Evolutionary conservation across 2,329 filamentous ascomycete species (phyloP).

Genomic region (Byssoonygena ceratinophila): DNA sequence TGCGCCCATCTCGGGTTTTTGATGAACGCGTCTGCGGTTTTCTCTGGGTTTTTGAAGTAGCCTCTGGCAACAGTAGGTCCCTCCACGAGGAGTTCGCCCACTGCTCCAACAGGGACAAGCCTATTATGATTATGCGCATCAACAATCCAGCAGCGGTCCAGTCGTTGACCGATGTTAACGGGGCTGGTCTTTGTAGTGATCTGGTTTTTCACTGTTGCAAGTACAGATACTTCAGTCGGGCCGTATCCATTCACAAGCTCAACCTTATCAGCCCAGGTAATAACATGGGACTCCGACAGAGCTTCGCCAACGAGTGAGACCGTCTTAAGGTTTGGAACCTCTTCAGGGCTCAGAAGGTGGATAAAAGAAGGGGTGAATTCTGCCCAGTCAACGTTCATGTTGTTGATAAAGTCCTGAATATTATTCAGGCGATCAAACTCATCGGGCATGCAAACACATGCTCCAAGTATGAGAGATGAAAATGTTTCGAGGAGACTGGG

Average conservation of each 20-base stretch:
- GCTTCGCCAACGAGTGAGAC: constrained; percentile 24
- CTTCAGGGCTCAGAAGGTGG: constrained; percentile 27
- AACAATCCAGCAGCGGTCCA: constrained; percentile 32
- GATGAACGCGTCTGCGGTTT: constrained; percentile 22
- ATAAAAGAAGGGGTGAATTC: constrained; percentile 50
- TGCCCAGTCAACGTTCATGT: constrained; percentile 41
- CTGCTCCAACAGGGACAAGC: constrained; percentile 30
- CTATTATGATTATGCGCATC: constrained; percentile 26
- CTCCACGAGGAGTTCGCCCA: constrained; percentile 36
- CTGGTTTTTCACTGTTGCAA: constrained; percentile 24
- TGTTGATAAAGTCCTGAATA: constrained; percentile 37
- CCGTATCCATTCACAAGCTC: constrained; percentile 34
- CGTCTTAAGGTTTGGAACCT: constrained; percentile 30
- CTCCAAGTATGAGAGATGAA: constrained; percentile 42
- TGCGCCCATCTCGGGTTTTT: constrained; percentile 18
- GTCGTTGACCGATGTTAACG: constrained; percentile 27
- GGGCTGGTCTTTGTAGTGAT: constrained; percentile 22
- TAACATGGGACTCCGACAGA: constrained; percentile 20
- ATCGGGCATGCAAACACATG: constrained; percentile 49
- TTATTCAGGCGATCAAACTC: constrained; percentile 42
- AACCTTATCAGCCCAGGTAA: constrained; percentile 28
- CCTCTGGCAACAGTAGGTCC: constrained; percentile 25
- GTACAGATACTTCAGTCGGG: constrained; percentile 30
- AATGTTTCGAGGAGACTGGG: constrained; percentile 42
- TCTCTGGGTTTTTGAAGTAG: constrained; percentile 22